Percentiles rank a stretch among this genome's conserved stretches.
These are phyloP conservation scores for Fraxinus sp. DNA, from an alignment of 305 asterid species.

Conservation along the genomic window DNA sequence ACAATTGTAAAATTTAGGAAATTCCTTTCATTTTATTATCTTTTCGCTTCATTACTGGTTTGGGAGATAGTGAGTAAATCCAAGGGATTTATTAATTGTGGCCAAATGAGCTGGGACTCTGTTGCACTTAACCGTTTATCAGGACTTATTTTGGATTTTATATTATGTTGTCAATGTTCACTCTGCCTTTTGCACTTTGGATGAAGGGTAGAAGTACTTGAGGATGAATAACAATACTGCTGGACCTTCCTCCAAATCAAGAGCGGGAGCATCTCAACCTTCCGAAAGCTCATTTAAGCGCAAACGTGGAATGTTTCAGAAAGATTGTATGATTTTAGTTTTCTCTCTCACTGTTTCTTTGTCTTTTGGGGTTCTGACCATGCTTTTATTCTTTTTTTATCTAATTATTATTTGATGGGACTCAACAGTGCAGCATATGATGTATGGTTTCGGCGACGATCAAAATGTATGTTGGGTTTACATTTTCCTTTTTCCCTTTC, in stretches of 20 bases:
- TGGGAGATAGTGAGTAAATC: not conserved
- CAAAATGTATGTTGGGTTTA: slow-evolving; percentile 49
- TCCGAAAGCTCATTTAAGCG: slow-evolving; percentile 75
- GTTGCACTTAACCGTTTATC: not conserved
- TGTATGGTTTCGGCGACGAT: slow-evolving; percentile 94
- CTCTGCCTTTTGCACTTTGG: not conserved
- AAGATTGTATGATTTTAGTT: slow-evolving; percentile 62
- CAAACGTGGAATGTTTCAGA: slow-evolving; percentile 91
- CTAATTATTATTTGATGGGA: slow-evolving; percentile 22
- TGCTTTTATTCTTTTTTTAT: not conserved
- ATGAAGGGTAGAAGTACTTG: slow-evolving; percentile 19
- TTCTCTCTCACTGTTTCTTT: slow-evolving; percentile 11
- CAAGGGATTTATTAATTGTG: not conserved
- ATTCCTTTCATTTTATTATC: not conserved
- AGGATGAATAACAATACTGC: slow-evolving; percentile 62
- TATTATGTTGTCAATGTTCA: not conserved
- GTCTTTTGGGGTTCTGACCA: not conserved
- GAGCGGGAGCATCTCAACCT: slow-evolving; percentile 62
- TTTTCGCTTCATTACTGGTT: not conserved
- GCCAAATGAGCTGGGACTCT: not conserved
- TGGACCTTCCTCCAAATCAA: slow-evolving; percentile 65
- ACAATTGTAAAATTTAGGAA: not conserved
- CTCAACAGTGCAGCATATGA: slow-evolving; percentile 87
- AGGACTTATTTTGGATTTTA: not conserved
- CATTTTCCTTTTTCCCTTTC: slow-evolving; percentile 13